phyloP scores from a whole-genome alignment of 768 basidiomycete species.

The Russula olivacea region DNA sequence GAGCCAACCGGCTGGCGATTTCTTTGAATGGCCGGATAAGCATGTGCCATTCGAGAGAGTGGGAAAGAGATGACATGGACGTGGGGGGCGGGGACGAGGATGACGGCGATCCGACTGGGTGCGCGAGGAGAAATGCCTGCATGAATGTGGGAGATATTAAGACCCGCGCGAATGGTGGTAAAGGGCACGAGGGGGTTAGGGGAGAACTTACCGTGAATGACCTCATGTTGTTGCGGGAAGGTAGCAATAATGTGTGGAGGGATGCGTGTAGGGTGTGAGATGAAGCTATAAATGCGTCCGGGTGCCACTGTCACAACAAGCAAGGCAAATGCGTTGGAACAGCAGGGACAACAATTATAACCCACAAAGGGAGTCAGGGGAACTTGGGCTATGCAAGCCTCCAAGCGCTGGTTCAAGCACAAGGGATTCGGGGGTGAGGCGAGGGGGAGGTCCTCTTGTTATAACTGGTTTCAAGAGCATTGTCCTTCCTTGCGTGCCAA shows the following conservation, averaged over 20 bases:
- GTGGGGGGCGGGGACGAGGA: background rate
- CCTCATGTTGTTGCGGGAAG: constrained; percentile 8
- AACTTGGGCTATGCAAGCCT: background rate
- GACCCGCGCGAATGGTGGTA: background rate
- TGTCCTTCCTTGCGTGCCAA: background rate
- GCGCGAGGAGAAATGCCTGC: constrained; percentile 7
- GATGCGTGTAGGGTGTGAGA: background rate
- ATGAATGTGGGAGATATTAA: constrained; percentile 1
- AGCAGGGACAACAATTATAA: background rate
- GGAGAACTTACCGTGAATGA: constrained; percentile 9
- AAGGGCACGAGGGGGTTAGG: background rate
- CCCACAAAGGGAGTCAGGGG: background rate
- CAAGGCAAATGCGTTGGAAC: background rate
- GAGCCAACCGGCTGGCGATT: constrained; percentile 10
- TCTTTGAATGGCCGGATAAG: constrained; percentile 11
- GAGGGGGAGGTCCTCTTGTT: background rate
- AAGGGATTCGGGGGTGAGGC: background rate
- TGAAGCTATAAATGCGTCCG: constrained; percentile 6
- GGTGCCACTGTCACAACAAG: background rate
- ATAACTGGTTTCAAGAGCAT: background rate
- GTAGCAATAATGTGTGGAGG: background rate
- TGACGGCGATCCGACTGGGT: background rate
- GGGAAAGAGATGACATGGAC: background rate
- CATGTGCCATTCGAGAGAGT: constrained; percentile 13
- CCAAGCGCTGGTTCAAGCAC: background rate